Evolutionary conservation across 148 eudicot species (phyloP), one percentile per base, ranked within the genome.

Genomic region (Dysphania ambrosioides): DNA sequence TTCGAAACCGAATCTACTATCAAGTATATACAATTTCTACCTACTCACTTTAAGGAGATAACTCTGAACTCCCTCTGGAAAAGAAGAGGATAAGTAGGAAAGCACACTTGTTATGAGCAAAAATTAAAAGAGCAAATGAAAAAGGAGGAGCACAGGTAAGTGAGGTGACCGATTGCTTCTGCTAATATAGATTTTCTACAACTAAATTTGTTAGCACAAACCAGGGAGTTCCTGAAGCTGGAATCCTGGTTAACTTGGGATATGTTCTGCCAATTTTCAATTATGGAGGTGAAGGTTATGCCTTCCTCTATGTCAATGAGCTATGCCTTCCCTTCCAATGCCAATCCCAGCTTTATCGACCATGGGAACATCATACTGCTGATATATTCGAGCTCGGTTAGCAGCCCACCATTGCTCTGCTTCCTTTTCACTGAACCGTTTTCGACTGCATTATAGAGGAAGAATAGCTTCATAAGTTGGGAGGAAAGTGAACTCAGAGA

Each of bases 361-460:
- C 79, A 80, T 74, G 62, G 79, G 83, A 55, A 80, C 86, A 70
- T 83, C 73, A 57, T 80, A 83, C 71, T 80, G 76, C 70, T 83
- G 81, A 58, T 80, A 80, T 71, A 83, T 76, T 70, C 83, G 76
- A 73, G 70, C 81, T 71, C 83, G 65, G 77, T 83, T 83, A 26
- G 78, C 78, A 6, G 81, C 83, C 86, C 86, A 83, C 86, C 86
- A 83, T 13, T 72, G 79, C 71, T 80, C 86, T 18, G 86, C 86
- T 78, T 83, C 81, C 61, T 83, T 83, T 77, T 83, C 86, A 66
- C 83, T 83, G 62, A 83, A 83, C 27, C 86, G 75, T 73, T 83
- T 83, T 27, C 86, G 83, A 69, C 86, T 83, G 86, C 77, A 74
- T 71, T 26, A 51, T 29, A 66, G 60, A 34, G 73, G 30, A 34